Evolutionary conservation across 805 yeast genomes (phyloP).

Genomic region (Blastobotrys muscicola): DNA sequence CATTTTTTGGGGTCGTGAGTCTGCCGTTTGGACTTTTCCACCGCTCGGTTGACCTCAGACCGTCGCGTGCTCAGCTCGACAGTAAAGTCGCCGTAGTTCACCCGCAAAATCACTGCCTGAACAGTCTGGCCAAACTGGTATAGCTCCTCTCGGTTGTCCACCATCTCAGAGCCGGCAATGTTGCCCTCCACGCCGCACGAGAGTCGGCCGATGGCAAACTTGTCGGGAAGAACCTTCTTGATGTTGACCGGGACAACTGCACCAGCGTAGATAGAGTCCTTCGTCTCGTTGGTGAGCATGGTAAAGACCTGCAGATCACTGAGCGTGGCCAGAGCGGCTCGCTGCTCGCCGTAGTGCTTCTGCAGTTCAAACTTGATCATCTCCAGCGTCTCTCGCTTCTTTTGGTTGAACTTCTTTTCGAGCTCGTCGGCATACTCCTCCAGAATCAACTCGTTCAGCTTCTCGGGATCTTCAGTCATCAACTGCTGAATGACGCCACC

Average conservation of each 20-base stretch:
- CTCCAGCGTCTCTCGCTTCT: constrained; percentile 68
- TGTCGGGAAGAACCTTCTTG: constrained; percentile 46
- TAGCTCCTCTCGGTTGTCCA: constrained; percentile 17
- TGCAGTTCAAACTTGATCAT: constrained; percentile 81
- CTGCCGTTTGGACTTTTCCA: constrained; percentile 31
- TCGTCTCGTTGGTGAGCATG: constrained; percentile 80
- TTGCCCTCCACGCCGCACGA: constrained; percentile 58
- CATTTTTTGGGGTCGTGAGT: constrained; percentile 47
- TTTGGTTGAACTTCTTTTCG: constrained; percentile 48
- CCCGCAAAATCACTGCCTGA: constrained; percentile 64
- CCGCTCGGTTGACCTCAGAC: constrained; percentile 50
- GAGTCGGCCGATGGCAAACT: constrained; percentile 34
- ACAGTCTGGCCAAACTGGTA: constrained; percentile 62
- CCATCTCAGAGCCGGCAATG: constrained; percentile 27
- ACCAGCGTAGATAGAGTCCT: constrained; percentile 57
- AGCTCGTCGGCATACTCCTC: constrained; percentile 90
- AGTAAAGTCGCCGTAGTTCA: constrained; percentile 64
- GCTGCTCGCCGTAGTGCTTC: constrained; percentile 77
- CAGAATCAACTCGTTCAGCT: constrained; percentile 77
- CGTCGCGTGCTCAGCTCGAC: constrained; percentile 67
- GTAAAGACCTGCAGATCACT: constrained; percentile 70
- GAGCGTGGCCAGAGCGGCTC: constrained; percentile 60
- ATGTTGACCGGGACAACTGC: constrained; percentile 67
- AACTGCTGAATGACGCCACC: constrained; percentile 75
- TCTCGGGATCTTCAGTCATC: constrained; percentile 59